Evolutionary conservation across 805 yeast species (phyloP).

Genomic region (Wickerhamomyces strasburgensis): DNA sequence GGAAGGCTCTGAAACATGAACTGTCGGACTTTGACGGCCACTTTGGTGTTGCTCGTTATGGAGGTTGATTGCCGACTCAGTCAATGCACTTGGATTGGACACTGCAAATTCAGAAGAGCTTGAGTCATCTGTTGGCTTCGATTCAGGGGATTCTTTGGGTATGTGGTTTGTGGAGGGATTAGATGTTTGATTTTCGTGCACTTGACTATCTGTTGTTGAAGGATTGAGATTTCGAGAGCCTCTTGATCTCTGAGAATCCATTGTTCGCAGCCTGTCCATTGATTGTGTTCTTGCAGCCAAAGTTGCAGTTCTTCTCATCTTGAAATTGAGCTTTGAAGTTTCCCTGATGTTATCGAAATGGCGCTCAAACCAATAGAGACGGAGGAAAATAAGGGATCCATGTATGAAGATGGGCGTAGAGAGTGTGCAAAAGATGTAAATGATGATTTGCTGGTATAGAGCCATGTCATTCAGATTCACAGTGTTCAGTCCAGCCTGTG

Average conservation of each 20-base stretch:
- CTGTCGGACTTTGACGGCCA: slow-evolving; percentile 3
- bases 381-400: slow-evolving; percentile 65
- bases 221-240: slow-evolving; percentile 1
- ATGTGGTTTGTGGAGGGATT: background rate
- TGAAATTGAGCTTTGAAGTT: slow-evolving; percentile 71
- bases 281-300: slow-evolving; percentile 46
- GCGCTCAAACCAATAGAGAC: slow-evolving; percentile 87
- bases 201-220: background rate
- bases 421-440: slow-evolving; percentile 57
- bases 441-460: slow-evolving; percentile 73
- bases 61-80: slow-evolving; percentile 9
- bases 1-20: slow-evolving; percentile 23
- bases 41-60: slow-evolving; percentile 3
- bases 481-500: slow-evolving; percentile 92
- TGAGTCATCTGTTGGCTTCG: background rate
- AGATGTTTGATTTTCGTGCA: background rate
- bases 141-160: slow-evolving; percentile 3
- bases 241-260: slow-evolving; percentile 9
- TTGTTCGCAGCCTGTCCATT: slow-evolving; percentile 17
- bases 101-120: slow-evolving; percentile 13
- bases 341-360: slow-evolving; percentile 77
- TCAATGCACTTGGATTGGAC: slow-evolving; percentile 2
- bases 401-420: slow-evolving; percentile 90
- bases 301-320: slow-evolving; percentile 78
- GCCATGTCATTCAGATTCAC: slow-evolving; percentile 58